Conservation (phyloP, 140 eudicot genomes). For the Flaveria floridana region DNA sequence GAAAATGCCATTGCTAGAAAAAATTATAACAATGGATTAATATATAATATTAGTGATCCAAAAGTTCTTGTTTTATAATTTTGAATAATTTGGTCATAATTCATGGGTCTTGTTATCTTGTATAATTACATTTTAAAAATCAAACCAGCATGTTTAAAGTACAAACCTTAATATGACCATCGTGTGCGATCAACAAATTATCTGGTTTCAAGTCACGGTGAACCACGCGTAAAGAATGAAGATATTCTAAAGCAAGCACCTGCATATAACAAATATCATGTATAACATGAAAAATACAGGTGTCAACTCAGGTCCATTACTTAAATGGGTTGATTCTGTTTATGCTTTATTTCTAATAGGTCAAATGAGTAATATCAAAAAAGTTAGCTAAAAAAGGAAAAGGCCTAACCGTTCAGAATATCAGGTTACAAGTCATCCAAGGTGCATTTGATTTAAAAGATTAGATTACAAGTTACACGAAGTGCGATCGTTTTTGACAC, state of each 20-base stretch:
- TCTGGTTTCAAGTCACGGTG: conserved; percentile 98
- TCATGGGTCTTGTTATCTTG: not conserved
- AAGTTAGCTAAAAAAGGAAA: not conserved
- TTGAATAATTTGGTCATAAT: not conserved
- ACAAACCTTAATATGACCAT: conserved; percentile 92
- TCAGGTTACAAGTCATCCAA: not conserved
- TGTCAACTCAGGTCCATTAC: not conserved
- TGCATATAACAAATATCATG: conserved; percentile 29
- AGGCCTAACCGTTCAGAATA: not conserved
- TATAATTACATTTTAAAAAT: not conserved
- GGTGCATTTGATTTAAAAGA: not conserved
- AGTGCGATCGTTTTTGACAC: conserved; percentile 7
- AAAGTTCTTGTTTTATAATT: not conserved
- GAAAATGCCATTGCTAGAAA: not conserved
- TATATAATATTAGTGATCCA: conserved; percentile 6
- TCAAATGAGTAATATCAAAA: not conserved
- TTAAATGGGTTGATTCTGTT: too few relatives aligned
- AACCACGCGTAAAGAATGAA: conserved; percentile 90
- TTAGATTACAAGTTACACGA: not conserved
- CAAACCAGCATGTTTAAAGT: conserved; percentile 6
- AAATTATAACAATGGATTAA: not conserved
- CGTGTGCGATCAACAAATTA: conserved; percentile 95
- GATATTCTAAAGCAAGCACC: conserved; percentile 99
- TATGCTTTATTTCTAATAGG: not conserved
- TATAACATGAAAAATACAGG: conserved; percentile 18